Base-by-base conservation (phyloP, 305 asterid genomes). In the Fraxinus latifolia region DNA sequence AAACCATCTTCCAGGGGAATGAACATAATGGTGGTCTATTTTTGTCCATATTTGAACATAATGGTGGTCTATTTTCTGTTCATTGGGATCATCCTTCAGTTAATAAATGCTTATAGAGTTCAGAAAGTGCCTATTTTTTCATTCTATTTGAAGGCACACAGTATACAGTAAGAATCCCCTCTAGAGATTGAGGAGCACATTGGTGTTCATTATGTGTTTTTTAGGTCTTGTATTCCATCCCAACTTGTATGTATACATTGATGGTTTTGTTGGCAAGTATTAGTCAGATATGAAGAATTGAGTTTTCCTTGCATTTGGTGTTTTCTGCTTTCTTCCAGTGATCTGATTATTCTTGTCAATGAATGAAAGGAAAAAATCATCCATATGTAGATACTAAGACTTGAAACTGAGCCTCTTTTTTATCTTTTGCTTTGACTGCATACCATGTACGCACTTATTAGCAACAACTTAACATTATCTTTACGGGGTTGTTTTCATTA, bases 81-180 rank as follows among this genome's bases (percentile, higher is more conserved):
- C 23, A 34, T 34, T n/a, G 25, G n/a, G 79, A 76, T 55, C 29
- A 7, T 23, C 19, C 74, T 67, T 3, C 15, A 29, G n/a, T 12
- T 67, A 47, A 12, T 21, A 27, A 27, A 21, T 67, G 74, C 19
- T 11, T 12, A 67, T 27, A 27, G 36, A 67, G 74, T 27, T 67
- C 7, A 27, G 8, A 17, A 53, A 44, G 34, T 74, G 47, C 15
- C 17, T 36, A 36, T 44, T 2, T 53, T 76, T 33, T 42, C 9
- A 21, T 34, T 42, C 15, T 53, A 29, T 67, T 1, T 39, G 76
- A 76, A 42, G 17, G n/a, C 73, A 76, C 76, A 67, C 62, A 8
- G 68, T 70, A 71, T 14, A 42, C 79, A 74, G 81, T 44, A 8
- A 47, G 81, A 78, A 42, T 25, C 27, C 19, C 62, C 79, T 58